Evolutionary conservation across 192 early-diverging fungal genomes (phyloP), one percentile per base, ranked within the genome.

Genomic region (Allomyces macrogynus): DNA sequence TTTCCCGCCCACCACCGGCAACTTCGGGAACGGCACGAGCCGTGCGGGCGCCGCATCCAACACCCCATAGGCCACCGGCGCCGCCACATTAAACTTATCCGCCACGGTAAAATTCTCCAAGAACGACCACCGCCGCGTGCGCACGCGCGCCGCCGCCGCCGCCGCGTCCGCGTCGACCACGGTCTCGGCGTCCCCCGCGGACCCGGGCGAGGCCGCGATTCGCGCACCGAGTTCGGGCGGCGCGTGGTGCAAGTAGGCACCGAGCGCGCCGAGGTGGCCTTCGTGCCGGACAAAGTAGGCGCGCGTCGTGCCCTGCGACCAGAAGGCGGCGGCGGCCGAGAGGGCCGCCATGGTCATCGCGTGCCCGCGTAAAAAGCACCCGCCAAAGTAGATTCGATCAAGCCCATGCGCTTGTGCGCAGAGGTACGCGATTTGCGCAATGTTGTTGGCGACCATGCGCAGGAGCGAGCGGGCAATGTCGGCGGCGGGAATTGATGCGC

Each of bases 391-490:
- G 65, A 98, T 96, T 61, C 79, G 78, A n/a, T 76, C 73, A 64
- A 96, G 82, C 20, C 85, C 87, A 76, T 96, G 93, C 24, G 87
- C 81, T 71, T 92, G 85, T 8, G 95, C 95, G 70, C 95, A 95
- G 62, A 98, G 76, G 67, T 93, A 98, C 0, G 93, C 95, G 64
- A 98, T 96, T 72, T 98, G 95, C 7, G 93, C 93, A 81, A 98
- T 91, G 73, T 95, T 98, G 78, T 98, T 98, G 32, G 24, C 23
- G 7, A 98, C 86, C 87, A 98, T 90, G 75, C 87, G 94, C 65
- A 98, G 78, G 62, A 98, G 73, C 62, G 88, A 89, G 61, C 87
- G 78, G 5, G 90, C 83, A 66, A 98, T 88, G 69, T 98, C 95
- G 43, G 83, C 81, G 61, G 84, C 78, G 26, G 73, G 77, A 70